Conservation (phyloP, 768 basidiomycete species). For the Pholiota molesta region DNA sequence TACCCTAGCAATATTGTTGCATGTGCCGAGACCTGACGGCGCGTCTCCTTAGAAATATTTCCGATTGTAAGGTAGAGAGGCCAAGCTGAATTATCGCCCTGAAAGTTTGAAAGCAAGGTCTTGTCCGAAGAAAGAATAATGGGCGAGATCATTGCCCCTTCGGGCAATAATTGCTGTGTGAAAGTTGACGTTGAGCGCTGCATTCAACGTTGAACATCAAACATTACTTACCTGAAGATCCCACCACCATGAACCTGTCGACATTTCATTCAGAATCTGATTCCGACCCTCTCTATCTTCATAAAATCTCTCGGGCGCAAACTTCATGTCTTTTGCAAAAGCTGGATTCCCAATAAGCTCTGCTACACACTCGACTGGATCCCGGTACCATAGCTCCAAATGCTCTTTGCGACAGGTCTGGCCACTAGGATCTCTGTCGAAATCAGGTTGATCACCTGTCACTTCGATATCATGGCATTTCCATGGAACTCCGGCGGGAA, state of each 20-base stretch:
- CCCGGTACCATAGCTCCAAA: background rate
- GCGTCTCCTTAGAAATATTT: conserved; percentile 33
- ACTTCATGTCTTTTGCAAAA: background rate
- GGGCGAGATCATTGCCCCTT: conserved; percentile 30
- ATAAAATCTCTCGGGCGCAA: background rate
- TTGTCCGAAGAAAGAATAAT: conserved; percentile 38
- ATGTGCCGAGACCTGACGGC: conserved; percentile 25
- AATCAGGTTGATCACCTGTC: too few species aligned
- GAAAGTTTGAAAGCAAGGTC: conserved; percentile 31
- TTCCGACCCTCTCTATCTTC: background rate
- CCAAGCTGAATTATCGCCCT: conserved; percentile 39
- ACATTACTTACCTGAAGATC: background rate
- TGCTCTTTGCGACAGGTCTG: too few species aligned
- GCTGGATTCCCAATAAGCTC: background rate
- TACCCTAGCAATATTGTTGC: conserved; percentile 37
- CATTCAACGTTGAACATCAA: too few species aligned
- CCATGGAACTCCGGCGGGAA: too few species aligned
- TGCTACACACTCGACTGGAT: background rate
- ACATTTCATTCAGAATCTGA: background rate
- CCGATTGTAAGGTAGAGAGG: conserved; percentile 45
- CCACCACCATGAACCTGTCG: background rate
- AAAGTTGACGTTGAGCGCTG: too few species aligned
- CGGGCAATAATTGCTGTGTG: conserved; percentile 6
- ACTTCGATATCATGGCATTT: too few species aligned
- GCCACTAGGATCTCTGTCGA: too few species aligned